Conservation (phyloP, 202 grass and related monocot genomes). For the Dendrocalamus latiflorus region DNA sequence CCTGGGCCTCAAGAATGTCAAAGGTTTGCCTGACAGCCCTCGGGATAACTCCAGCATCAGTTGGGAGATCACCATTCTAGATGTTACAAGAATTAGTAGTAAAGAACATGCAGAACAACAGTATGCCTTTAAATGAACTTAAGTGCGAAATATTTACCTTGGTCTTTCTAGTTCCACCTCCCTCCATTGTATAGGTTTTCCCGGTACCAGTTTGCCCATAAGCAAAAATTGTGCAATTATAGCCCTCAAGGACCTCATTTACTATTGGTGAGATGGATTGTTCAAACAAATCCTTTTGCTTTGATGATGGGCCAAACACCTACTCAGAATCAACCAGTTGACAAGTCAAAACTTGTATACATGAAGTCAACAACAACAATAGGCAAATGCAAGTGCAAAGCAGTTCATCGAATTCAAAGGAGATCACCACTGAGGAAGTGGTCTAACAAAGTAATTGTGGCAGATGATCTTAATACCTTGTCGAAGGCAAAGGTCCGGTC, state of each 20-base stretch:
- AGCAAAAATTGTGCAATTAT: conserved; percentile 99
- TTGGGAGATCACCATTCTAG: conserved; percentile 88
- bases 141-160: conserved; percentile 41
- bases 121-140: background rate
- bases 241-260: conserved; percentile 95
- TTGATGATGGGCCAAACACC: conserved; percentile 87
- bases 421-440: background rate
- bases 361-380: conserved; percentile 7
- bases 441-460: background rate
- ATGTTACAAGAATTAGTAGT: conserved; percentile 28
- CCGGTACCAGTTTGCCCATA: conserved; percentile 96
- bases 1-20: conserved; percentile 74
- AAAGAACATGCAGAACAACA: conserved; percentile 11
- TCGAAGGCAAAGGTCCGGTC: conserved; percentile 83
- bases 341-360: conserved; percentile 18
- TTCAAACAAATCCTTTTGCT: conserved; percentile 88
- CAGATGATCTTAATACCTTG: conserved; percentile 56
- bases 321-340: conserved; percentile 24
- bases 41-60: conserved; percentile 92
- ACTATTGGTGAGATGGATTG: conserved; percentile 90
- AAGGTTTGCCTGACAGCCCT: conserved; percentile 86
- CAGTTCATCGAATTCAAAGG: background rate
- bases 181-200: conserved; percentile 98
- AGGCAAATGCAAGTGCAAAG: conserved; percentile 2
- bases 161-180: conserved; percentile 80